Evolutionary conservation across 179 eudicot genomes (phyloP), one percentile per base, ranked within the genome.

Genomic region (Spergularia azorica): DNA sequence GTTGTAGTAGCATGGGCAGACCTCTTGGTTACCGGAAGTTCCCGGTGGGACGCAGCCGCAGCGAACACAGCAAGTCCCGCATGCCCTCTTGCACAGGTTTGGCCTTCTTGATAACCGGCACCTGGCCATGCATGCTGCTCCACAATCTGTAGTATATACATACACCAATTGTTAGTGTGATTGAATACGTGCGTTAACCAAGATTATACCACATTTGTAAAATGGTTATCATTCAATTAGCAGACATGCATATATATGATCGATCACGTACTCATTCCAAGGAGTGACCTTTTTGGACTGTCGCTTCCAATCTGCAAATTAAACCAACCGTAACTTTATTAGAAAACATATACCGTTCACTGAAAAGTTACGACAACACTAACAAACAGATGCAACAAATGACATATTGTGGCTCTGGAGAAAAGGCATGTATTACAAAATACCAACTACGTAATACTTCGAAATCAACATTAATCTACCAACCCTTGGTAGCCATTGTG

Each of bases 1-100:
- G 73, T 48, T 84, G 79, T 82, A 88, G 84, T 89, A 91, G 87
- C 96, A 91, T 20, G 92, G 83, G 76, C 96, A 91, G 32, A 62
- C 9, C 58, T 79, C 79, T 41, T 87, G 83, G 86, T 86, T 88
- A 43, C 93, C 96, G n/a, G 88, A 89, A 62, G 93, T 91, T 43
- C 93, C 90, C 6, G 90, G 89, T 46, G 96, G 93, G 61, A 91
- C 92, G 18, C 93, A 89, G 26, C 87, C 75, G 81, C 96, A 91
- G 9, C 89, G 79, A 9, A 51, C 74, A 67, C 96, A 91, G 51
- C 96, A 88, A 0, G 87, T 91, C 11, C 87, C 85, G 77, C 96
- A 91, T 15, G 96, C 93, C 51, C 92, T 81, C 11, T 78, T 74
- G 85, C 93, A 91, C n/a, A 89, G 80, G 2, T 88, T 87, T 55